A percentile compares a stretch with the other conserved stretches of the same genome.
phyloP scores from a whole-genome alignment of 176 grass and related monocot species.

The Puccinellia tenuiflora region DNA sequence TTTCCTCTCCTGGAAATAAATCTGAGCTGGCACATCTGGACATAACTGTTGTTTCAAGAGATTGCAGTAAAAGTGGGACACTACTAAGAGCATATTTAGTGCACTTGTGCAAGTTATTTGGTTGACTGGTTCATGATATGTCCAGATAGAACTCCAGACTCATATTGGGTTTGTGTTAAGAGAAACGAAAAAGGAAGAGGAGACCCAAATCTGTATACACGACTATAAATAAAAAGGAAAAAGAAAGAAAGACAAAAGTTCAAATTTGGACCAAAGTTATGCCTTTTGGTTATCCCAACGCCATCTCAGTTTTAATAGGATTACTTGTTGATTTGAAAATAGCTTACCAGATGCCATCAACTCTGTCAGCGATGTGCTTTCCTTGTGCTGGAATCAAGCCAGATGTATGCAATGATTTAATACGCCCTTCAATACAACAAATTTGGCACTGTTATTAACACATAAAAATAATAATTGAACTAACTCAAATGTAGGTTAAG shows the following conservation, averaged over 20 bases:
- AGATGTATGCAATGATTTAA: conserved; percentile 83
- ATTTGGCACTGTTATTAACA: conserved; percentile 22
- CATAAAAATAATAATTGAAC: not conserved
- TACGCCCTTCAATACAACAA: conserved; percentile 59
- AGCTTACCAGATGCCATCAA: conserved; percentile 88
- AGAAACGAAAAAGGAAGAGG: not conserved
- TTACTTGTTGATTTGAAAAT: conserved; percentile 6
- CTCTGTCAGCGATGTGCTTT: conserved; percentile 83
- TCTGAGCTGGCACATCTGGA: not conserved
- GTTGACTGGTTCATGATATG: not conserved
- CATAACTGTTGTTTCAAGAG: not conserved
- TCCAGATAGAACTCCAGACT: not conserved
- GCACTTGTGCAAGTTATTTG: conserved; percentile 9
- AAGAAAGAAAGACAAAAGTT: not conserved
- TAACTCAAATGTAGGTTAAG: not conserved
- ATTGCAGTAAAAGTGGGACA: not conserved
- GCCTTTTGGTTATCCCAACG: not conserved
- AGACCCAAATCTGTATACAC: not conserved
- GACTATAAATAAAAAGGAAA: not conserved
- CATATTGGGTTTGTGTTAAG: not conserved
- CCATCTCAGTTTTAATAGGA: not conserved
- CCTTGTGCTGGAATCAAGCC: conserved; percentile 86
- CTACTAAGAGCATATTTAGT: not conserved
- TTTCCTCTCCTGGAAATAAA: not conserved
- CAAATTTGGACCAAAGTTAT: not conserved